Conservation (phyloP, 2,329 filamentous ascomycete species). For the Akanthomyces lecanii region DNA sequence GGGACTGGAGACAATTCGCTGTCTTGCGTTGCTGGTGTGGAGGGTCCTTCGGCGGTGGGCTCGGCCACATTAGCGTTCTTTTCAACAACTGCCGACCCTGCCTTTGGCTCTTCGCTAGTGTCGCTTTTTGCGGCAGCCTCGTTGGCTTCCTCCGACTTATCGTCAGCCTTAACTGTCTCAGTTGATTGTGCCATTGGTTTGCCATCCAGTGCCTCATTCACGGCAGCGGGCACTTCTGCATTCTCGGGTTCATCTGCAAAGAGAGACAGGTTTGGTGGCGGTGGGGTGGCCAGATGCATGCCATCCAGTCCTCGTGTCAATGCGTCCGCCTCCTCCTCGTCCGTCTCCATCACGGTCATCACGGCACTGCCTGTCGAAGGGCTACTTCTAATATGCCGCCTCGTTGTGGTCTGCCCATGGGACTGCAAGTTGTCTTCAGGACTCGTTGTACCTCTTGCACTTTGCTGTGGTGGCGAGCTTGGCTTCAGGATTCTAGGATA, state of each 20-base stretch:
- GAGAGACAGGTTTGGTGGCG: conserved; percentile 2
- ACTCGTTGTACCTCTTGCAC: conserved; percentile 22
- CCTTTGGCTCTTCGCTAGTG: conserved; percentile 24
- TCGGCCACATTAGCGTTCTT: conserved; percentile 1
- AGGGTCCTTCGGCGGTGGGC: neutral
- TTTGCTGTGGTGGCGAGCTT: conserved; percentile 27
- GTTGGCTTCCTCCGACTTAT: neutral
- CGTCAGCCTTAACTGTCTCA: neutral
- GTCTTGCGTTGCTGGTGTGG: neutral
- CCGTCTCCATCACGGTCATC: conserved; percentile 75
- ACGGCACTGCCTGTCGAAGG: conserved; percentile 76
- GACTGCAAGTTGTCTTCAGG: conserved; percentile 50
- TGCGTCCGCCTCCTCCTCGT: conserved; percentile 63
- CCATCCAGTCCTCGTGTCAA: conserved; percentile 43
- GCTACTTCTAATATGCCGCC: conserved; percentile 75
- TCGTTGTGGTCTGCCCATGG: conserved; percentile 64
- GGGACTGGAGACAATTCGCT: neutral
- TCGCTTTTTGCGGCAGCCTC: conserved; percentile 16
- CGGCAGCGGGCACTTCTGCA: conserved; percentile 39
- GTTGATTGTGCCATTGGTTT: neutral
- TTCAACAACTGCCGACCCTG: conserved; percentile 17
- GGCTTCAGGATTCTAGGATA: conserved; percentile 32
- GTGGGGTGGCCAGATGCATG: conserved; percentile 43
- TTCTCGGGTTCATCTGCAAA: conserved; percentile 37
- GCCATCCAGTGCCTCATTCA: conserved; percentile 22